Percentiles rank a stretch among this genome's conserved stretches.
Conservation (phyloP, 257 asterid genomes). For the Primulina huaijiensis region DNA sequence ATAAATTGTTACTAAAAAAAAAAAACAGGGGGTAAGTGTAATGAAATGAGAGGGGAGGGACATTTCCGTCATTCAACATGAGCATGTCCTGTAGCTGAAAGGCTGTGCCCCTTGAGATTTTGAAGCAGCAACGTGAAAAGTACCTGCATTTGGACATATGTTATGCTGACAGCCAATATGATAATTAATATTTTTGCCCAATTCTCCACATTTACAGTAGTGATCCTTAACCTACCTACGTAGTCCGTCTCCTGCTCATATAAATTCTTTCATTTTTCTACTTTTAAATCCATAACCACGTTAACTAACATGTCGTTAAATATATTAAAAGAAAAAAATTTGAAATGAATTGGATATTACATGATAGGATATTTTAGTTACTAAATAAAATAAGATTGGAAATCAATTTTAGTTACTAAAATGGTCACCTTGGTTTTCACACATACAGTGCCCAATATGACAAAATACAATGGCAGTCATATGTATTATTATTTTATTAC, state of each 20-base stretch:
- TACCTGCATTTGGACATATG: constrained; percentile 36
- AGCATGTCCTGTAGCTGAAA: neutral
- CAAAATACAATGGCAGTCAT: too few relatives aligned
- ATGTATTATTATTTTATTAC: neutral
- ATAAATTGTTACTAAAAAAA: too few relatives aligned
- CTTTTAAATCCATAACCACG: too few relatives aligned
- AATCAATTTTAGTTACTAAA: too few relatives aligned
- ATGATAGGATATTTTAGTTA: too few relatives aligned
- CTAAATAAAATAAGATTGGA: neutral
- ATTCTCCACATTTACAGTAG: constrained; percentile 24
- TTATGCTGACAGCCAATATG: constrained; percentile 27
- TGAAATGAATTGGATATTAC: too few relatives aligned
- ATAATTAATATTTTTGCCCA: constrained; percentile 26
- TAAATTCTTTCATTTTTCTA: neutral
- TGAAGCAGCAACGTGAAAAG: constrained; percentile 33
- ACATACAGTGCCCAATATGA: too few relatives aligned
- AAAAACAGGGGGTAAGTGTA: neutral
- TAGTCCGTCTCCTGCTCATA: constrained; percentile 28
- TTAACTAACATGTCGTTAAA: too few relatives aligned
- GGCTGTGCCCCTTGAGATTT: neutral
- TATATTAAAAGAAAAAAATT: too few relatives aligned
- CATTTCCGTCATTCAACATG: neutral
- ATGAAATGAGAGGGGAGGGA: neutral
- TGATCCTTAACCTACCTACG: constrained; percentile 36
- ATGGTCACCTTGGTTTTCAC: neutral